phyloP scores from a whole-genome alignment of 352 stramenopile species.

The Blastocystis sp. region DNA sequence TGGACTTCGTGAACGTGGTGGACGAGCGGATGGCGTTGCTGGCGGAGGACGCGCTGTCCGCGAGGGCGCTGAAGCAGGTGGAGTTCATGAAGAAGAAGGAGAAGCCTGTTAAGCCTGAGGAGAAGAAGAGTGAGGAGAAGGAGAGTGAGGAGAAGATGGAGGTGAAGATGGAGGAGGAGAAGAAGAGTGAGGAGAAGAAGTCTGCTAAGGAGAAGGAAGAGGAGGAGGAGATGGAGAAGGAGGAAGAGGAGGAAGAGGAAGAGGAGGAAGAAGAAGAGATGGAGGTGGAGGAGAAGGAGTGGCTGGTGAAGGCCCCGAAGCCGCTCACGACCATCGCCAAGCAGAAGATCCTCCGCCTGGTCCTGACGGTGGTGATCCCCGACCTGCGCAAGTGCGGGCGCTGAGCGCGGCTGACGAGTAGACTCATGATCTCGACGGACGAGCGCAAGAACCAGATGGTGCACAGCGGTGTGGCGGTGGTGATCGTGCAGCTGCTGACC shows the following conservation, averaged over 20 bases:
- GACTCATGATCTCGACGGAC: slow-evolving; percentile 28
- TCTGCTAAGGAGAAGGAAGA: neutral
- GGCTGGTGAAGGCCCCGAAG: neutral
- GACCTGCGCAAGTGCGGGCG: slow-evolving; percentile 26
- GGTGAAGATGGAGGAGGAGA: neutral
- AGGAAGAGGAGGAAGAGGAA: neutral
- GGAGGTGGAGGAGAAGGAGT: neutral
- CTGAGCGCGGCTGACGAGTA: neutral
- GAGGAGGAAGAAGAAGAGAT: neutral
- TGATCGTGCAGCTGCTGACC: slow-evolving; percentile 34
- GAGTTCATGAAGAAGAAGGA: slow-evolving; percentile 28
- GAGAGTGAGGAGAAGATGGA: neutral
- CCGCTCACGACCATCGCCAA: neutral
- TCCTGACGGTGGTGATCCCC: slow-evolving; percentile 36
- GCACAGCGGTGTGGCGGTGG: slow-evolving; percentile 38
- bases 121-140: neutral
- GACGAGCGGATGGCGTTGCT: slow-evolving; percentile 9
- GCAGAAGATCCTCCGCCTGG: slow-evolving; percentile 41
- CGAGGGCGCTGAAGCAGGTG: slow-evolving; percentile 21
- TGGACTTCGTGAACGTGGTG: slow-evolving; percentile 16
- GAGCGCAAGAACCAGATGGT: slow-evolving; percentile 23
- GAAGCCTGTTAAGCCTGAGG: neutral
- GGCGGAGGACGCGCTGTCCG: slow-evolving; percentile 45
- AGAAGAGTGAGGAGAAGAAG: neutral
- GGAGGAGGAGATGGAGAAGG: neutral